Evolutionary conservation across 805 yeast genomes (phyloP), one percentile per base, ranked within the genome.

Genomic region (Hanseniaspora taiwanica): DNA sequence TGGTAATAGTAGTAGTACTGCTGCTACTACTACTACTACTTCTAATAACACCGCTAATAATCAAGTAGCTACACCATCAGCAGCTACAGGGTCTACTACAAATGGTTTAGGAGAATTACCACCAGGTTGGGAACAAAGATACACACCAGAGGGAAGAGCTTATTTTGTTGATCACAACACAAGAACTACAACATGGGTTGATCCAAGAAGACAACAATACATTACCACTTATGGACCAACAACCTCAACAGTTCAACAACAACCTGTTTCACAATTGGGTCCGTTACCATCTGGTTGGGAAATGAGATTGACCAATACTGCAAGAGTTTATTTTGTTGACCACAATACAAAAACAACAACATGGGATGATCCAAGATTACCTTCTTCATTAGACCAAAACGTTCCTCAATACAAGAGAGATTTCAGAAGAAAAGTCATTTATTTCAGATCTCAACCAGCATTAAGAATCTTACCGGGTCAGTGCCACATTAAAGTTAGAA

Each of bases 181-280:
- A n/a, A 75, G 99, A 61, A 91, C 99, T 1, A 91, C 99, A 3
- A 91, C 99, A 10, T 91, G 99, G 99, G 99, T 91, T 36, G 99
- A 91, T 62, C 99, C 99, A 48, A 76, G 99, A 64, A 78, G 98
- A 63, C 98, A 91, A 64, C 99, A 91, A 66, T 91, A 85, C 62
- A 91, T 91, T 52, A 81, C 96, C 59, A 85, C 94, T 46, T 86
- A 82, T 60, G 97, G 96, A 21, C 87, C 73, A 63, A 69, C 71
- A 46, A 65, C 76, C 53, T 81, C 95, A 4, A 85, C 96, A 17
- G 85, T 89, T 50, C 96, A 87, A 65, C 97, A 91, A 53, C 98
- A 91, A 66, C 95, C 97, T 23, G 95, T 91, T 10, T 81, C 94
- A 35, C 97, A 93, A 57, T 71, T 91, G 61, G 98, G 98, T 14